Evolutionary conservation across 2,329 filamentous ascomycete genomes (phyloP), one percentile per base, ranked within the genome.

Genomic region (Penicillium sp.): DNA sequence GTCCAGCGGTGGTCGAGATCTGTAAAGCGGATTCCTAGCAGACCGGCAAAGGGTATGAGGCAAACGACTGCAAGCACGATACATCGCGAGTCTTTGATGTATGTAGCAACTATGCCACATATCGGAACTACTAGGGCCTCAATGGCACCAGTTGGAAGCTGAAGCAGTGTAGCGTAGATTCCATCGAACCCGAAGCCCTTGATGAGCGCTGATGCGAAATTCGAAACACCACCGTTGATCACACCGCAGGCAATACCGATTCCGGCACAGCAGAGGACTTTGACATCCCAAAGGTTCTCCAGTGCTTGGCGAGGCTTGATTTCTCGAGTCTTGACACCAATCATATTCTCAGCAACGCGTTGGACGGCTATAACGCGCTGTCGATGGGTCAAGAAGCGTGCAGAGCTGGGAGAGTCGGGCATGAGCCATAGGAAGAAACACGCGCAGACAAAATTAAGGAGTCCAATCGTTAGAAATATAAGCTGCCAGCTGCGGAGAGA

Each of bases 1-100:
- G 75, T 76, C 68, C 79, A 79, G 8, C 75, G 76, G 45, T 81
- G 72, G 3, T 75, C 64, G 3, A 80, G 66, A 18, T 67, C 61
- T 14, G 79, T 81, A 27, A 79, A 75, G 1, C 78, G 70, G 53
- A 83, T 80, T 4, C 80, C 80, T 1, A 82, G 68, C 0, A 83
- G 71, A 0, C 79, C 80, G 1, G 69, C 79, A 10, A 82, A 65
- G 5, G 69, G 68, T 24, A 70, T 64, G 5, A 71, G 49, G 44
- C 61, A 64, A 36, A 71, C 58, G 14, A 62, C 59, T 3, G 65
- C 65, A 10, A 72, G 64, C 32, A 71, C 65, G 22, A 70, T 62
- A 45, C 67, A 67, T 9, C 67, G 65, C 16, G 66, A 73, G 31
- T 80, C 78, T 2, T 76, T 77, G 1, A 79, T 63, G 47, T 73